A percentile compares a stretch with the other conserved stretches of the same genome.
phyloP scores from a whole-genome alignment of 176 grass and related monocot species.

The Zoysia pacifica region DNA sequence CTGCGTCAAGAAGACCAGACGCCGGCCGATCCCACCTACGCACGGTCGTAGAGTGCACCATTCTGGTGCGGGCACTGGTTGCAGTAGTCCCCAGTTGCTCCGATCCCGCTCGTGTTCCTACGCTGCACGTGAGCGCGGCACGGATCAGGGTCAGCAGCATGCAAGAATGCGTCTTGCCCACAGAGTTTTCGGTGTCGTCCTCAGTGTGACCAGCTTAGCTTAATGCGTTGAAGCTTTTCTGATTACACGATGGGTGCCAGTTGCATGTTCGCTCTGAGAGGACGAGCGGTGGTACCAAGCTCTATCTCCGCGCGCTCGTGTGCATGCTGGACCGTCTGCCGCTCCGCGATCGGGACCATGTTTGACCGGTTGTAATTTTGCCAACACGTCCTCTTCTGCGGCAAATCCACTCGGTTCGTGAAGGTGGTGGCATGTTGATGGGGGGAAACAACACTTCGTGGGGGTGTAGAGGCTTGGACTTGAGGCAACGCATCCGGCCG shows the following conservation, averaged over 20 bases:
- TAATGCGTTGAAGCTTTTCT: background rate
- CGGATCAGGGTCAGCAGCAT: too few relatives aligned
- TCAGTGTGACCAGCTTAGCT: background rate
- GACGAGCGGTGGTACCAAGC: background rate
- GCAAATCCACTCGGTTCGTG: too few relatives aligned
- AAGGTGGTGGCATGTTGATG: background rate
- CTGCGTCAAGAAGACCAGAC: too few relatives aligned
- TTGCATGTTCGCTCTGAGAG: background rate
- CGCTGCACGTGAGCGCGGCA: too few relatives aligned
- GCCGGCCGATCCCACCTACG: too few relatives aligned
- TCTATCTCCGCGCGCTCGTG: background rate
- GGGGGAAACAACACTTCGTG: too few relatives aligned
- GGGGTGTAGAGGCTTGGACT: background rate
- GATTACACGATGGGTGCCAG: background rate
- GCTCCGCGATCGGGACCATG: constrained; percentile 15
- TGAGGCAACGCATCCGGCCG: constrained; percentile 5
- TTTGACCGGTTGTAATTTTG: background rate
- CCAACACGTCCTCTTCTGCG: background rate
- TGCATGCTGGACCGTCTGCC: constrained; percentile 1
- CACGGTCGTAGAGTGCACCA: too few relatives aligned
- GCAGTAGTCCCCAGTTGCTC: too few relatives aligned
- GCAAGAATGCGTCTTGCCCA: too few relatives aligned
- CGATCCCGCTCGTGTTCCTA: too few relatives aligned
- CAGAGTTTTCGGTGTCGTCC: background rate
- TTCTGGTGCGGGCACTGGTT: too few relatives aligned